Conservation (phyloP, 192 early-diverging fungal species). For the Coemansia sp. region DNA sequence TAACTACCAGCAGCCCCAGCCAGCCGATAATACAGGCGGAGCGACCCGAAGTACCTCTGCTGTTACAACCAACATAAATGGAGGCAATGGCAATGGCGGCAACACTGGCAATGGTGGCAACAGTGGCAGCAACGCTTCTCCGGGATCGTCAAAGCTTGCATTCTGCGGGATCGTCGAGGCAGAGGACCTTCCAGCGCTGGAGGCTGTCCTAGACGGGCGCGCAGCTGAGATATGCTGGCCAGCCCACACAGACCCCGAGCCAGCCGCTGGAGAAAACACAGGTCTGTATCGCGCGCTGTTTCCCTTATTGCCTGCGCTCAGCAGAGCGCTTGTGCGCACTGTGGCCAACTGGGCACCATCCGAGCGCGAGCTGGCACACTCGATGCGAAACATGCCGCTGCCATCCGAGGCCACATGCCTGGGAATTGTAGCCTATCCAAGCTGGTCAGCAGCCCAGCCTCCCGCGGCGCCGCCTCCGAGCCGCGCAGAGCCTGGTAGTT, state of each 20-base stretch:
- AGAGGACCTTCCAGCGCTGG: conserved; percentile 42
- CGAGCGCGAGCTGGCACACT: conserved; percentile 25
- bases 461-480: no score
- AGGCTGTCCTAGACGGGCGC: conserved; percentile 19
- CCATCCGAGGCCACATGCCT: conserved; percentile 26
- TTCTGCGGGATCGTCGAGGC: conserved; percentile 46
- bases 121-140: no score
- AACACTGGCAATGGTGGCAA: no score
- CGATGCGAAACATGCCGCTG: neutral
- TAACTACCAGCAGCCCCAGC: conserved; percentile 17
- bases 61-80: no score
- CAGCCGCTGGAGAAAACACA: conserved; percentile 1
- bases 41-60: no score
- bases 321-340: conserved; percentile 31
- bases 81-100: no score
- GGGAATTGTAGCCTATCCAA: conserved; percentile 15
- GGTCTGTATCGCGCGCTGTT: conserved; percentile 32
- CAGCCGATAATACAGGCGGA: neutral
- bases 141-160: no score
- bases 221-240: conserved; percentile 12
- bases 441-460: neutral
- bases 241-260: conserved; percentile 5
- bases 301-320: conserved; percentile 31
- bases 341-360: conserved; percentile 40
- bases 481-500: neutral